Conservation (phyloP, 306 rosid genomes). For the Argentina anserina region DNA sequence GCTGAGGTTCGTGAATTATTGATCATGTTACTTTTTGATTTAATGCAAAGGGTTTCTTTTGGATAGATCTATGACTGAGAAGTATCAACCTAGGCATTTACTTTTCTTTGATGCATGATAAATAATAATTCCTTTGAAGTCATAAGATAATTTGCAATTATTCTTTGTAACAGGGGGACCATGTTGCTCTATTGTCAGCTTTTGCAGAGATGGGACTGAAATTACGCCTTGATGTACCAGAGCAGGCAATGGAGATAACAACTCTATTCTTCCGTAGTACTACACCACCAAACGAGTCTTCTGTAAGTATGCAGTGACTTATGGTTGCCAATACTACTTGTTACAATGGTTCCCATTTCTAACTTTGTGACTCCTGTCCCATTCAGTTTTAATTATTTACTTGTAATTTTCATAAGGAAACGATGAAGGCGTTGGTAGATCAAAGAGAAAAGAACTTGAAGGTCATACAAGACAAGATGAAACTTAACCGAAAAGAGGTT, state of each 20-base stretch:
- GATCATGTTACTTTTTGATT: background rate
- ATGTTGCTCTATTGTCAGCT: constrained; percentile 90
- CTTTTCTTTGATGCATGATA: constrained; percentile 8
- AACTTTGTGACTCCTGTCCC: background rate
- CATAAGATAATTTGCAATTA: constrained; percentile 16
- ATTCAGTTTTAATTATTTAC: constrained; percentile 23
- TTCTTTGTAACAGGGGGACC: constrained; percentile 73
- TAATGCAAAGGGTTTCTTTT: background rate
- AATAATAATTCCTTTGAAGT: constrained; percentile 12
- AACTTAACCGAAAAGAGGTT: constrained; percentile 67
- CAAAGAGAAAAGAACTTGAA: constrained; percentile 77
- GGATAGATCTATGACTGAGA: background rate
- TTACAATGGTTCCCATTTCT: constrained; percentile 8
- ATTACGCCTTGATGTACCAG: constrained; percentile 88
- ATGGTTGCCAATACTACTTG: constrained; percentile 11
- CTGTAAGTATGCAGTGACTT: constrained; percentile 42
- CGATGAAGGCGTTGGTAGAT: constrained; percentile 59
- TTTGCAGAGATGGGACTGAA: constrained; percentile 97
- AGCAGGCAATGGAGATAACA: constrained; percentile 88
- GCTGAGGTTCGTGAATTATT: constrained; percentile 67
- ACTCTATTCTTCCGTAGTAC: constrained; percentile 75
- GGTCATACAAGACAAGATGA: constrained; percentile 83
- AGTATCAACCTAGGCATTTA: background rate
- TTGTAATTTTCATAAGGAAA: constrained; percentile 47
- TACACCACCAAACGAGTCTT: constrained; percentile 66